Conservation (phyloP, 257 asterid genomes). For the Nicotiana tomentosiformis region DNA sequence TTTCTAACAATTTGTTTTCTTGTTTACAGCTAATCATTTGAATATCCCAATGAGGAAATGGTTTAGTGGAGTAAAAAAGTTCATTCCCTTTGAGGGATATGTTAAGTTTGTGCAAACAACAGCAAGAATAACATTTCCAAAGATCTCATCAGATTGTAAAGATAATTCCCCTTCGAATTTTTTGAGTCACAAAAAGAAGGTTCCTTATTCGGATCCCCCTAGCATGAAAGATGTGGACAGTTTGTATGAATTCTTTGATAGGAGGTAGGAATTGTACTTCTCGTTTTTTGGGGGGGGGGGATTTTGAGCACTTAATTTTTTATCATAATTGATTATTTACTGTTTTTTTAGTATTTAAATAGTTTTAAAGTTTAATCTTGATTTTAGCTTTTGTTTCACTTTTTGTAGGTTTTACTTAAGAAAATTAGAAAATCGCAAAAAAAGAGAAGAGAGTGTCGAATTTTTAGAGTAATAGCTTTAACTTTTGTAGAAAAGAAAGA, state of each 20-base stretch:
- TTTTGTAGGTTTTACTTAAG: no score
- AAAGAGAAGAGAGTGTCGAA: no score
- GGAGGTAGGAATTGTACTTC: slow-evolving; percentile 42
- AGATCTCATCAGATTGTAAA: slow-evolving; percentile 47
- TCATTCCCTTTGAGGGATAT: slow-evolving; percentile 33
- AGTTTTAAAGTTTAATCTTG: no score
- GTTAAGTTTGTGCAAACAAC: slow-evolving; percentile 38
- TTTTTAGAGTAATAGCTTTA: no score
- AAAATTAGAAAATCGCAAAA: no score
- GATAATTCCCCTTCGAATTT: slow-evolving; percentile 45
- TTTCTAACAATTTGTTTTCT: background rate
- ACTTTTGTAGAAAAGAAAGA: no score
- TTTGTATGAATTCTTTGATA: slow-evolving; percentile 60
- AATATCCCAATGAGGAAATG: slow-evolving; percentile 20
- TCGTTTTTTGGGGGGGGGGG: background rate
- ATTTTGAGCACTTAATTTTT: no score
- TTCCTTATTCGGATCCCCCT: slow-evolving; percentile 79
- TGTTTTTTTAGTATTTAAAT: background rate
- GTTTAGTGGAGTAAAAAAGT: slow-evolving; percentile 24
- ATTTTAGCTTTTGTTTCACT: no score
- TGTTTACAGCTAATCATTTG: slow-evolving; percentile 28
- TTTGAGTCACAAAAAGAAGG: slow-evolving; percentile 52
- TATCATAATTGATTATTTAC: no score
- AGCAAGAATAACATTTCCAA: slow-evolving; percentile 56
- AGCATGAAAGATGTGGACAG: slow-evolving; percentile 46